Evolutionary conservation across 768 basidiomycete species (phyloP).

Genomic region (Rhizopogon vinicolor): DNA sequence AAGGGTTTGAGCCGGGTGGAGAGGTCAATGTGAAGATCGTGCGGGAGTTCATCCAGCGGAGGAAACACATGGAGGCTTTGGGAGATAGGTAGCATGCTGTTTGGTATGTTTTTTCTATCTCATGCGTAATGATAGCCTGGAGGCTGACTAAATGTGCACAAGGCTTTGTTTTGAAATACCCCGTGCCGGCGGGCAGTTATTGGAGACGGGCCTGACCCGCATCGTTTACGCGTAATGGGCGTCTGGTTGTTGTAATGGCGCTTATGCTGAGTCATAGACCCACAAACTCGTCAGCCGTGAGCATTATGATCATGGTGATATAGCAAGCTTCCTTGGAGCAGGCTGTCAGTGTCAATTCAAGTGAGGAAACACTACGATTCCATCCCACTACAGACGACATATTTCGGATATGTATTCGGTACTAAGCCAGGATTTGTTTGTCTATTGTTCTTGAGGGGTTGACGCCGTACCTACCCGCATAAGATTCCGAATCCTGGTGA

Average conservation of each 20-base stretch:
- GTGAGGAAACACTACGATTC: neutral
- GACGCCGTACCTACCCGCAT: neutral
- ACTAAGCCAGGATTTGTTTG: neutral
- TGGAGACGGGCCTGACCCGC: slow-evolving; percentile 1
- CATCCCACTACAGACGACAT: neutral
- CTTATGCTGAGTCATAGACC: too few species aligned
- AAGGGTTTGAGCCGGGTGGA: slow-evolving; percentile 11
- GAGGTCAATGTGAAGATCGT: slow-evolving; percentile 3
- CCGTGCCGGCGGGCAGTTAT: too few species aligned
- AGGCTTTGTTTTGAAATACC: slow-evolving; percentile 1
- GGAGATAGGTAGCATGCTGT: slow-evolving; percentile 7
- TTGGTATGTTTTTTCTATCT: slow-evolving; percentile 1
- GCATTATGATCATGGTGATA: too few species aligned
- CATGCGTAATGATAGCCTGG: neutral
- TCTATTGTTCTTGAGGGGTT: neutral
- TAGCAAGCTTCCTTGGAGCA: neutral
- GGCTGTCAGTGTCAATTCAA: neutral
- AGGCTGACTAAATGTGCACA: neutral
- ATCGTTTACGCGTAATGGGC: neutral
- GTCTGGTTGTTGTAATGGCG: too few species aligned
- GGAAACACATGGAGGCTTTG: neutral
- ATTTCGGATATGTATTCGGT: neutral
- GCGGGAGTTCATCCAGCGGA: slow-evolving; percentile 4
- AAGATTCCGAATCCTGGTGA: neutral
- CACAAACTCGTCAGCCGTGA: too few species aligned